These are phyloP conservation scores for Laguncularia racemosa DNA, from an alignment of 345 rosid species.

Conservation along the genomic window DNA sequence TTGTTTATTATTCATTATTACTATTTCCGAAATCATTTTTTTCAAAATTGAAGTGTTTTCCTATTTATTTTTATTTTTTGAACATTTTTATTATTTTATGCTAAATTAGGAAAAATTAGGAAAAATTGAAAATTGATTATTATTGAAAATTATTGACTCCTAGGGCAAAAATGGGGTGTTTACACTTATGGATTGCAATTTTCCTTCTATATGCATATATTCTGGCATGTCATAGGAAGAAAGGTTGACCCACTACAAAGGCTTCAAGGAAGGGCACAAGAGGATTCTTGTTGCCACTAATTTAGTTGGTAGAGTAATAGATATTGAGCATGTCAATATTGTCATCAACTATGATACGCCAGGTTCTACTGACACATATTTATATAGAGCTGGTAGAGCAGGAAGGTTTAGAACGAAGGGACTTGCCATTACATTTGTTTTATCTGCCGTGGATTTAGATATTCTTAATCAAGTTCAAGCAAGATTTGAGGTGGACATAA, in stretches of 20 bases:
- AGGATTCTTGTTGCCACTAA: slow-evolving; percentile 97
- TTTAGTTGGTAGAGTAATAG: slow-evolving; percentile 95
- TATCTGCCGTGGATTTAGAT: slow-evolving; percentile 81
- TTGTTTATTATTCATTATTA: no score
- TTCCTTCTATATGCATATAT: slow-evolving; percentile 94
- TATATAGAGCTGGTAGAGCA: slow-evolving; percentile 99
- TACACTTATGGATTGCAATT: no score
- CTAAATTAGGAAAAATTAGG: no score
- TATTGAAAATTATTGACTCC: no score
- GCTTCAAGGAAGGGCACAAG: slow-evolving; percentile 97
- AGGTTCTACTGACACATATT: slow-evolving; percentile 94
- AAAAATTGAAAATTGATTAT: no score
- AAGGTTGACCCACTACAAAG: slow-evolving; percentile 95
- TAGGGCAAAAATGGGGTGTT: no score
- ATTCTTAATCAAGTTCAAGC: slow-evolving; percentile 68
- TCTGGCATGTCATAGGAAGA: slow-evolving; percentile 99
- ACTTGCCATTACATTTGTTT: slow-evolving; percentile 91
- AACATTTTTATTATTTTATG: no score
- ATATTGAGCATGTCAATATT: slow-evolving; percentile 95
- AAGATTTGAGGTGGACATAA: slow-evolving; percentile 34
- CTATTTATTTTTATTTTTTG: no score
- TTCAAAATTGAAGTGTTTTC: no score
- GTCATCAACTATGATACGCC: slow-evolving; percentile 99
- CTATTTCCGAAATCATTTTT: no score
- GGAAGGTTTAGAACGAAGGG: slow-evolving; percentile 99